Conservation (phyloP, 1,284 basidiomycete species). For the Apiotrichum sp. region DNA sequence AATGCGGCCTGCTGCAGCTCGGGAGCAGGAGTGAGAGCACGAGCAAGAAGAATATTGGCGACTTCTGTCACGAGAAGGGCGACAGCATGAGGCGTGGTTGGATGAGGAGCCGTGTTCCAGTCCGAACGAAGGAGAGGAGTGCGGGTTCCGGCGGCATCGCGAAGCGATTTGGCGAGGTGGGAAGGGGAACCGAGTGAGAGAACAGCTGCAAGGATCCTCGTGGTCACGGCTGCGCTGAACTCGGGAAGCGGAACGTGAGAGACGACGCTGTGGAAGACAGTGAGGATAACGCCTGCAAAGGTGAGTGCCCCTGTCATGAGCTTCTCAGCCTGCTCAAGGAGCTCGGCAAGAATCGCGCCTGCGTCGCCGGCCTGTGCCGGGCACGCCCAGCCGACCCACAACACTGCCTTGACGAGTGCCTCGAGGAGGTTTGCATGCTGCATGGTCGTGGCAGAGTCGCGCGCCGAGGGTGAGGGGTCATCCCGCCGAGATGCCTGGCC, state of each 20-base stretch:
- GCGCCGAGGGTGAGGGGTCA: conserved; percentile 2
- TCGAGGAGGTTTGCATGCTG: conserved; percentile 31
- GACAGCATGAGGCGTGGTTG: conserved; percentile 26
- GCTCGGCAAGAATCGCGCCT: conserved; percentile 18
- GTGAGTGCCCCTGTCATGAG: conserved; percentile 19
- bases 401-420: conserved; percentile 28
- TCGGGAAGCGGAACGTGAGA: conserved; percentile 26
- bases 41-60: conserved; percentile 32
- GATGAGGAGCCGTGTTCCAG: conserved; percentile 30
- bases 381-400: conserved; percentile 35
- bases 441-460: conserved; percentile 14
- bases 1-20: conserved; percentile 20
- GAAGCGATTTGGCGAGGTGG: conserved; percentile 34
- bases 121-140: conserved; percentile 8
- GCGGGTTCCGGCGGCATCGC: conserved; percentile 11
- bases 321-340: conserved; percentile 21
- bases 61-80: conserved; percentile 35
- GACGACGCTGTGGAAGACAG: conserved; percentile 25
- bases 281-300: conserved; percentile 31
- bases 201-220: conserved; percentile 17
- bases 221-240: conserved; percentile 15
- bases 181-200: conserved; percentile 23
- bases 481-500: conserved; percentile 14
- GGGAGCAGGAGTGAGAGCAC: conserved; percentile 22
- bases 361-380: conserved; percentile 16